These are phyloP conservation scores for Earliella scabrosa DNA, from an alignment of 1,284 basidiomycete genomes.

Conservation along the genomic window DNA sequence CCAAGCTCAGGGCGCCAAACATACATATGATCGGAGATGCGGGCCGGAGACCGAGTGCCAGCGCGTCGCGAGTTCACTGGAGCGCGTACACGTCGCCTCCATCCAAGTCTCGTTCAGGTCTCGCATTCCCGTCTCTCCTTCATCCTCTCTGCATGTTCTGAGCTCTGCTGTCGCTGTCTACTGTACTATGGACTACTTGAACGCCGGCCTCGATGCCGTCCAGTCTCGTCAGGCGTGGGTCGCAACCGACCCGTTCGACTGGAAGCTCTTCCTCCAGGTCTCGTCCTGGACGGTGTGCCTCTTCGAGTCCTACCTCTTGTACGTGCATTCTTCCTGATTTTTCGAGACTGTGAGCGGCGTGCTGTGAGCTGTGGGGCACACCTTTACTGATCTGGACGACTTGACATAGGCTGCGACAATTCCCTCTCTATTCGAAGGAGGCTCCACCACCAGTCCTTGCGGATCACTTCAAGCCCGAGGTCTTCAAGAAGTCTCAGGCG, in stretches of 20 bases:
- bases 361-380: background rate
- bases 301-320: constrained; percentile 86
- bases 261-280: constrained; percentile 49
- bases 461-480: constrained; percentile 72
- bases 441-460: constrained; percentile 80
- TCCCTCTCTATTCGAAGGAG: constrained; percentile 79
- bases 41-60: background rate
- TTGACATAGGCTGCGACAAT: constrained; percentile 76
- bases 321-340: constrained; percentile 32
- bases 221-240: constrained; percentile 50
- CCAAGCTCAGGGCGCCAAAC: background rate
- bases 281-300: constrained; percentile 82
- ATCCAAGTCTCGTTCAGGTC: background rate
- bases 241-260: constrained; percentile 39
- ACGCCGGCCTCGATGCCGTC: constrained; percentile 51
- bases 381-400: too few relatives aligned
- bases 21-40: background rate
- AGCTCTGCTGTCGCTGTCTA: background rate
- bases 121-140: background rate
- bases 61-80: background rate
- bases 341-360: background rate
- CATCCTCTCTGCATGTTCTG: background rate
- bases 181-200: constrained; percentile 31
- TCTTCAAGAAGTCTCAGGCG: constrained; percentile 87
- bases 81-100: background rate